These are phyloP conservation scores for Trichoderma sp. DNA, from an alignment of 2,329 filamentous ascomycete genomes.

Conservation along the genomic window DNA sequence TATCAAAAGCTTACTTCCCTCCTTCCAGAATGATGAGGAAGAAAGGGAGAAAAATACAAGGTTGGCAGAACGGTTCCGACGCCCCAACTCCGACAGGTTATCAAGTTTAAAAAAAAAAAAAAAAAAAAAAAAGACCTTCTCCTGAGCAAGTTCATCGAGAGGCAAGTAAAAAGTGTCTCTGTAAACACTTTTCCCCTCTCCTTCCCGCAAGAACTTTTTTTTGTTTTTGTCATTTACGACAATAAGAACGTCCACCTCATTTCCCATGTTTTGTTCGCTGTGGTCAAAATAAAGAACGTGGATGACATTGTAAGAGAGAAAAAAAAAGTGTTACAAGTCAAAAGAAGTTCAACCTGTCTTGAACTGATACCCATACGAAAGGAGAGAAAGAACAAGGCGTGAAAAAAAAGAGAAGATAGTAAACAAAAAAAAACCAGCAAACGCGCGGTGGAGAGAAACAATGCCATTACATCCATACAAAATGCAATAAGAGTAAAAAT, in stretches of 20 bases:
- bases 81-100: constrained; percentile 19
- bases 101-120: neutral
- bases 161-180: neutral
- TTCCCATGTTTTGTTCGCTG: neutral
- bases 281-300: neutral
- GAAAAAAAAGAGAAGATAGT: neutral
- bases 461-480: constrained; percentile 16
- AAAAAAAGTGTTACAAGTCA: neutral
- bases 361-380: neutral
- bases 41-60: neutral
- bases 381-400: neutral
- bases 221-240: neutral
- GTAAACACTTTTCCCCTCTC: neutral
- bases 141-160: neutral
- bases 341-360: neutral
- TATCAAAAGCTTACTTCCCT: constrained; percentile 5
- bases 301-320: neutral
- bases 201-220: neutral
- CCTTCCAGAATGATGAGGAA: neutral
- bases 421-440: constrained; percentile 1
- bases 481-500: neutral
- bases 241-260: neutral
- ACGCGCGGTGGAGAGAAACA: neutral
- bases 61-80: neutral
- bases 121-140: neutral